Percentiles rank a stretch among this genome's conserved stretches.
Evolutionary conservation across 768 basidiomycete genomes (phyloP).

Genomic region (Podaxis sp.): DNA sequence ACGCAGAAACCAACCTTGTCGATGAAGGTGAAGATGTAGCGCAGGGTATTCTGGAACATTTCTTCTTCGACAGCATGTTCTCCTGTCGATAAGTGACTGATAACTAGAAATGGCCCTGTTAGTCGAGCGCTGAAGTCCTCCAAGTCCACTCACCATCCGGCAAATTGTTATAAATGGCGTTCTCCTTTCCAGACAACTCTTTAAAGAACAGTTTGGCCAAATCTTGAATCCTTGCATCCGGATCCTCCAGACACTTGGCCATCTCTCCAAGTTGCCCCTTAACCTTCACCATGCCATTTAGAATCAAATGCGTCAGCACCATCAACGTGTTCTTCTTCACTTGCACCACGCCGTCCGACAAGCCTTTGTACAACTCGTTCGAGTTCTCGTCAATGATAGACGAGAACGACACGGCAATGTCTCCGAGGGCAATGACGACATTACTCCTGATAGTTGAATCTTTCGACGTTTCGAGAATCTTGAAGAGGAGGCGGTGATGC

Average conservation of each 20-base stretch:
- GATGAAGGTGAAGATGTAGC: constrained; percentile 93
- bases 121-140: not conserved
- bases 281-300: constrained; percentile 99
- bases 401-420: constrained; percentile 98
- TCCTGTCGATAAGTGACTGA: constrained; percentile 90
- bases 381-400: constrained; percentile 96
- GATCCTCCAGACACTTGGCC: constrained; percentile 98
- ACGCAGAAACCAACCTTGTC: constrained; percentile 68
- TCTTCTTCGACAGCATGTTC: constrained; percentile 91
- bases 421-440: constrained; percentile 96
- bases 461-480: constrained; percentile 86
- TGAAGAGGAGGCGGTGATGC: constrained; percentile 86
- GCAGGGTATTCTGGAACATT: constrained; percentile 87
- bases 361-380: constrained; percentile 90
- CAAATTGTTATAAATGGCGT: constrained; percentile 97
- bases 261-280: constrained; percentile 99
- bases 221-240: constrained; percentile 81
- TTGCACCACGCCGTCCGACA: constrained; percentile 78
- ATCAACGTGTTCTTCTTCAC: constrained; percentile 99
- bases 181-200: constrained; percentile 94
- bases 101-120: constrained; percentile 48
- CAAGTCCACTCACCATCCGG: constrained; percentile 68
- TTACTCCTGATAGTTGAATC: constrained; percentile 92
- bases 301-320: constrained; percentile 94
- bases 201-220: constrained; percentile 98